These are phyloP conservation scores for Ceriops zippeliana DNA, from an alignment of 345 rosid species.

Conservation along the genomic window DNA sequence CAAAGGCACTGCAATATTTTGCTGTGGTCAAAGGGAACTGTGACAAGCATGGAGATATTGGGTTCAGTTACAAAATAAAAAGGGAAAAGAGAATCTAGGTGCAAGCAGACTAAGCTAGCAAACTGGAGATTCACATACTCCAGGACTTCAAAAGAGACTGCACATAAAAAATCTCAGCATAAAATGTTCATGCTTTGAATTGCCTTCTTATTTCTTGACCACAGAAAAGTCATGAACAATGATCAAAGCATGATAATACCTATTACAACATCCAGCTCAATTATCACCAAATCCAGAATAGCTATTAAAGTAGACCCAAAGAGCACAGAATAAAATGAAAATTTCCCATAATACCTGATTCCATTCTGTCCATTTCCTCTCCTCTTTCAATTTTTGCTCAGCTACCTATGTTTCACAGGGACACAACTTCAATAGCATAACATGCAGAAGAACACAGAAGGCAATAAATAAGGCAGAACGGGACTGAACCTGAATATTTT, in stretches of 20 bases:
- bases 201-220: not conserved
- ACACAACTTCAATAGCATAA: constrained; percentile 7
- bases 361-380: constrained; percentile 38
- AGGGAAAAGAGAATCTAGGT: too few relatives aligned
- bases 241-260: too few relatives aligned
- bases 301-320: too few relatives aligned
- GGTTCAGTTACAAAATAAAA: not conserved
- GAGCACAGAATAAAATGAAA: too few relatives aligned
- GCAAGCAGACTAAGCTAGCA: not conserved
- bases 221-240: not conserved
- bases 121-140: not conserved
- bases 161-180: not conserved
- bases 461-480: not conserved
- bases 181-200: not conserved
- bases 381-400: constrained; percentile 64
- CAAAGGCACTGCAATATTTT: too few relatives aligned
- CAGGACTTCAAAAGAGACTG: not conserved
- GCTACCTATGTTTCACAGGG: constrained; percentile 48
- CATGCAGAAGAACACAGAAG: not conserved
- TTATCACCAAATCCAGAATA: too few relatives aligned
- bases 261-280: too few relatives aligned
- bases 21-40: too few relatives aligned
- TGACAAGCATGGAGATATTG: too few relatives aligned
- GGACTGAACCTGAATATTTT: constrained; percentile 62
- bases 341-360: constrained; percentile 42